phyloP scores from a whole-genome alignment of 495 filamentous ascomycete genomes.

The Penicillium paxilli region DNA sequence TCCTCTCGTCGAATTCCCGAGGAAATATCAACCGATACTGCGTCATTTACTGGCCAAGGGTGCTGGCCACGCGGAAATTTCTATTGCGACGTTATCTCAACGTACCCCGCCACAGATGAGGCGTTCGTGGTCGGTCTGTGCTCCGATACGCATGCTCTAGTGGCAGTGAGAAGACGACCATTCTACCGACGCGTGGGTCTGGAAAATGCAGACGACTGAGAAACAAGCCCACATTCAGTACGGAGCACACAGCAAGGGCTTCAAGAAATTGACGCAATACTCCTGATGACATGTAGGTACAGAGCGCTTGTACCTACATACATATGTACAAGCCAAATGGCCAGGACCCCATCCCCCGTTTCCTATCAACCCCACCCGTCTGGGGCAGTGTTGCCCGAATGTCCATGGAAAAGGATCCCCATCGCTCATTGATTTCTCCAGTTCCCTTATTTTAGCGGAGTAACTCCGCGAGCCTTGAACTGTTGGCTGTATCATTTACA shows the following conservation, averaged over 20 bases:
- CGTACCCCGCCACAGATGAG: background rate
- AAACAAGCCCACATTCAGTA: background rate
- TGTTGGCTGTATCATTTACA: background rate
- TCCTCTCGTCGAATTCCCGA: background rate
- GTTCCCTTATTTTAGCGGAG: background rate
- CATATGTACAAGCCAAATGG: too few species aligned
- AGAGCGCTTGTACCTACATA: too few species aligned
- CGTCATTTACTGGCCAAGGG: background rate
- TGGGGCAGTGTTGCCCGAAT: background rate
- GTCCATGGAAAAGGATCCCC: background rate
- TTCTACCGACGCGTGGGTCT: background rate
- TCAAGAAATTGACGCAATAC: constrained; percentile 1
- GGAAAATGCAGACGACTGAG: background rate
- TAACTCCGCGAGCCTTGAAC: background rate
- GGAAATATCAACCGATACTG: background rate
- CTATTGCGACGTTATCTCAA: background rate
- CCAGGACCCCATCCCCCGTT: too few species aligned
- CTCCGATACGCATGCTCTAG: background rate
- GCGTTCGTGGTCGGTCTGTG: background rate
- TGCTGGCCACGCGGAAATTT: background rate
- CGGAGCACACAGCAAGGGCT: background rate
- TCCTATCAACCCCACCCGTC: background rate
- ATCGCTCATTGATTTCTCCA: background rate
- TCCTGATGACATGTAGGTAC: background rate
- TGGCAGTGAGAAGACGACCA: background rate